These are phyloP conservation scores for Fusarium subtropicale DNA, from an alignment of 2,329 filamentous ascomycete species.

Conservation along the genomic window DNA sequence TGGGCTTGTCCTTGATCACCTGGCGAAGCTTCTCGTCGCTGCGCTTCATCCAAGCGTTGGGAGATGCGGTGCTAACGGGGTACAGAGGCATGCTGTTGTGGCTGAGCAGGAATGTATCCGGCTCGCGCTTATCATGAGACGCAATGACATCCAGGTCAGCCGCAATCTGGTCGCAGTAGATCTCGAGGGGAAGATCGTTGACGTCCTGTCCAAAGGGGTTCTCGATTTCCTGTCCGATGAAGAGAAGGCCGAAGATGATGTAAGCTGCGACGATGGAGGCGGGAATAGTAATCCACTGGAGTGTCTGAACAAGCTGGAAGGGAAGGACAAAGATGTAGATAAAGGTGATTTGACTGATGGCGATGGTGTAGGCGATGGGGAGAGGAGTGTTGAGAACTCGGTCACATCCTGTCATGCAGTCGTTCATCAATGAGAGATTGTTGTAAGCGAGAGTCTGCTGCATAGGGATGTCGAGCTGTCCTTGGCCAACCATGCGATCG, in stretches of 20 bases:
- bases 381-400: constrained; percentile 85
- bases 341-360: constrained; percentile 88
- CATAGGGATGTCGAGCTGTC: constrained; percentile 66
- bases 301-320: constrained; percentile 76
- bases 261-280: constrained; percentile 79
- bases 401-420: constrained; percentile 78
- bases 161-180: constrained; percentile 80
- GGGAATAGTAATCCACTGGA: constrained; percentile 82
- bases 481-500: constrained; percentile 68
- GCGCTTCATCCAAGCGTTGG: constrained; percentile 55
- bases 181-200: constrained; percentile 82
- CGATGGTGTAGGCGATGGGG: constrained; percentile 84
- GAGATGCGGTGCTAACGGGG: constrained; percentile 60
- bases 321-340: constrained; percentile 84
- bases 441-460: constrained; percentile 72
- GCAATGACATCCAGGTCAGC: constrained; percentile 80
- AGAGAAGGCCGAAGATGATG: constrained; percentile 81
- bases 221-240: constrained; percentile 84
- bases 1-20: constrained; percentile 56
- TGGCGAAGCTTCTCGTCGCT: constrained; percentile 55
- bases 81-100: constrained; percentile 65
- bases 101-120: constrained; percentile 50
- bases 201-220: constrained; percentile 88
- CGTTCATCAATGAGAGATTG: constrained; percentile 73
- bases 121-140: constrained; percentile 56